Evolutionary conservation across 1,139 yeast genomes (phyloP).

Genomic region (Kurtzmaniella quercitrusa): DNA sequence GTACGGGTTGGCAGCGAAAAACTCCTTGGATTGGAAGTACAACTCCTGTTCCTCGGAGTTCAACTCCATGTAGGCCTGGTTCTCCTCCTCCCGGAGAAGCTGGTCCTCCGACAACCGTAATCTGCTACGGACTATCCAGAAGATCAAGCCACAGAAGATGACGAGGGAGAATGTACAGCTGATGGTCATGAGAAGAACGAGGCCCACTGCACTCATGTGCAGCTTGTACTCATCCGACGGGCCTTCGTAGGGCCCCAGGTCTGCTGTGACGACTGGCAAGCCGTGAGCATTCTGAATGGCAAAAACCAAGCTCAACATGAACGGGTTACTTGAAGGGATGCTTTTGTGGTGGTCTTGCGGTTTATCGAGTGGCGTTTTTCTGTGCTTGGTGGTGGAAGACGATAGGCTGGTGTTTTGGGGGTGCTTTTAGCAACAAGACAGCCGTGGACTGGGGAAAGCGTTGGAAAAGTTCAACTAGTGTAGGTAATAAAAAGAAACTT

Average conservation of each 20-base stretch:
- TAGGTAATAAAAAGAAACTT: not conserved
- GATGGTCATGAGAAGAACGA: not conserved
- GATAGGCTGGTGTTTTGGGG: no score
- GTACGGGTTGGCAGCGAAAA: slow-evolving; percentile 52
- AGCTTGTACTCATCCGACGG: slow-evolving; percentile 1
- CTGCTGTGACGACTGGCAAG: not conserved
- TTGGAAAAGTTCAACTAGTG: not conserved
- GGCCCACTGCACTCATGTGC: not conserved
- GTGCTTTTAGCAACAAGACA: no score
- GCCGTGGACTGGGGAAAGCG: not conserved
- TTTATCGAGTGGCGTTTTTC: no score
- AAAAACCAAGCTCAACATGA: not conserved
- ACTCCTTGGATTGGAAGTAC: slow-evolving; percentile 66
- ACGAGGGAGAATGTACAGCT: slow-evolving; percentile 1
- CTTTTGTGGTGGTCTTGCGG: no score
- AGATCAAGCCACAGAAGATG: not conserved
- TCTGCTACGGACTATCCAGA: slow-evolving; percentile 8
- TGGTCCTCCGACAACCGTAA: slow-evolving; percentile 42
- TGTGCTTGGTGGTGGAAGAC: no score
- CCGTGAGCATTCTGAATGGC: not conserved
- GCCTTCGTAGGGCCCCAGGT: not conserved
- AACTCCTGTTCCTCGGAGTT: slow-evolving; percentile 76
- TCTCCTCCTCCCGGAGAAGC: slow-evolving; percentile 57
- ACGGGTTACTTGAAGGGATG: no score
- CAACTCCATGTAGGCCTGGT: slow-evolving; percentile 56